Base-by-base conservation (phyloP, 495 filamentous ascomycete genomes). In the Xylaria grammica region DNA sequence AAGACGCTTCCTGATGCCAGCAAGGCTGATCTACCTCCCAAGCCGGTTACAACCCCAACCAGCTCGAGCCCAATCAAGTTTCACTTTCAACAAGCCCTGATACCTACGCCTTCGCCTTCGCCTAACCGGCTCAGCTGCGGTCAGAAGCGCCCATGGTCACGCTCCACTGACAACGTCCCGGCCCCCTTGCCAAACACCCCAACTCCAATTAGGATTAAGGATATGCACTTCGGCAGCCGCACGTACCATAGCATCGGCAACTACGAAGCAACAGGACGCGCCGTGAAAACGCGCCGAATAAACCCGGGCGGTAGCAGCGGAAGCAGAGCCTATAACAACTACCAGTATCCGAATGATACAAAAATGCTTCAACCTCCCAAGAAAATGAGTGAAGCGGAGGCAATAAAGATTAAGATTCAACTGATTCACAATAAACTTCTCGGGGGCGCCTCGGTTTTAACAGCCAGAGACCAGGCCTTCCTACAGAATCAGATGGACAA, bases 1-100 rank as follows among this genome's bases (percentile, higher is more conserved):
- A 60, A 49, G 45, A 27, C 20, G 20, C 45, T 51, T 30, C 59
- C 59, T 4, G 48, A 62, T 30, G 59, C 59, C 42, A 52, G 46
- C 46, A 51, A 62, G 1, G 46, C 59, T 48, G 24, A 15, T 13
- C 48, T 62, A 8, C 59, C 34, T 30, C 32, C 34, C 26, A 52
- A 38, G 24, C 46, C 46, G 19, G 22, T 19, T 4, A 20, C 32
- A 3, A 29, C 59, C 2, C 34, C 30, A 19, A 50, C 5, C 2
- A 50, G 44, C 27, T 9, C n/a, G 19, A 50, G 29, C 19, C 29
- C 46, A 52, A 30, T 34, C 17, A 27, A 36, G 11, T 30, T 10
- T 44, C 30, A 17, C 15, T 19, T 38, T 44, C 40, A 19, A 17
- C 2, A 7, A 48, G 20, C 17, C 9, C 4, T 34, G n/a, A 20